phyloP scores from a whole-genome alignment of 2,329 filamentous ascomycete genomes.

The Elsinoe batatas region DNA sequence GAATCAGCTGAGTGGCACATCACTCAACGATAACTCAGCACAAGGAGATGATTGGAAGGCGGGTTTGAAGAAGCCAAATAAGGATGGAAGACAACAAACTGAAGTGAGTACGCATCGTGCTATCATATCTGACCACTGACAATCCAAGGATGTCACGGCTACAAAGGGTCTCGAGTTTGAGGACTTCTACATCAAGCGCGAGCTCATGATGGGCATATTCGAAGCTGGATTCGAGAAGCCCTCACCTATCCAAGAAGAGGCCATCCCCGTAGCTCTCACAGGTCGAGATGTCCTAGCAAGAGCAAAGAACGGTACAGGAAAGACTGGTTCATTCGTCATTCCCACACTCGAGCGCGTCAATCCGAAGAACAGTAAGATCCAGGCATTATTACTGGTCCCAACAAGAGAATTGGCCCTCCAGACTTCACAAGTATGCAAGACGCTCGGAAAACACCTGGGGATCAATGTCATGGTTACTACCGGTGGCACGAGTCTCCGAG shows the following conservation, averaged over 20 bases:
- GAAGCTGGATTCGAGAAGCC: slow-evolving; percentile 98
- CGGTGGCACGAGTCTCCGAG: slow-evolving; percentile 85
- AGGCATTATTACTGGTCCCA: slow-evolving; percentile 91
- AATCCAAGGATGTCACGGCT: slow-evolving; percentile 78
- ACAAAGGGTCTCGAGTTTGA: slow-evolving; percentile 98
- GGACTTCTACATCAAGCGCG: slow-evolving; percentile 88
- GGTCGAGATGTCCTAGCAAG: slow-evolving; percentile 90
- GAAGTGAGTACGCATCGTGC: slow-evolving; percentile 45
- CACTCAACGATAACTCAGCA: slow-evolving; percentile 37
- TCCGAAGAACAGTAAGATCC: slow-evolving; percentile 90
- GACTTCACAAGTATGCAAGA: slow-evolving; percentile 99
- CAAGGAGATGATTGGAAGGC: slow-evolving; percentile 60
- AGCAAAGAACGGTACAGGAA: slow-evolving; percentile 97
- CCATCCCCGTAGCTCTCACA: slow-evolving; percentile 90
- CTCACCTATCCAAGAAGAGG: slow-evolving; percentile 98
- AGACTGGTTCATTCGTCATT: slow-evolving; percentile 96
- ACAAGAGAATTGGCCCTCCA: slow-evolving; percentile 95
- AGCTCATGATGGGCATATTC: slow-evolving; percentile 97
- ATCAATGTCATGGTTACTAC: slow-evolving; percentile 99
- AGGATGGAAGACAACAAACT: slow-evolving; percentile 70
- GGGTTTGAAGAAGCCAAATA: slow-evolving; percentile 59
- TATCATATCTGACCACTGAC: slow-evolving; percentile 6
- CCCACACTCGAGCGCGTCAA: slow-evolving; percentile 93
- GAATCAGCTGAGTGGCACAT: slow-evolving; percentile 48
- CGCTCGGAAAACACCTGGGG: slow-evolving; percentile 88